Evolutionary conservation across 768 basidiomycete species (phyloP).

Genomic region (Amanita fuliginea): DNA sequence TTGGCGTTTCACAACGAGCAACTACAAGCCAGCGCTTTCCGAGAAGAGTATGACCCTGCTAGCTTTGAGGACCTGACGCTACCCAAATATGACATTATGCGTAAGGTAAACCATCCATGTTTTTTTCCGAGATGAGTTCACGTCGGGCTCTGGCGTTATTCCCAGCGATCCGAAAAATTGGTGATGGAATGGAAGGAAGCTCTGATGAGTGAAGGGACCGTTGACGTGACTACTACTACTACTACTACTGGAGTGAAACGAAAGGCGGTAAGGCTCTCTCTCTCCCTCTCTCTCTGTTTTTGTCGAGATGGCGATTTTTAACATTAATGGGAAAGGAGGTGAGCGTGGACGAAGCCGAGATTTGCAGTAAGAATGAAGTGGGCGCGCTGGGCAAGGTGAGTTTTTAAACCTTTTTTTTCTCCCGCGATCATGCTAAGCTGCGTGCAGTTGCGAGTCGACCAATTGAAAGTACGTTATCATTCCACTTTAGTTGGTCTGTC

Average conservation of each 20-base stretch:
- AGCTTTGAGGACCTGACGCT: slow-evolving; percentile 74
- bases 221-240: slow-evolving; percentile 39
- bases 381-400: slow-evolving; percentile 60
- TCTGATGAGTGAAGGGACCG: slow-evolving; percentile 53
- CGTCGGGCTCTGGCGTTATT: slow-evolving; percentile 24
- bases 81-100: slow-evolving; percentile 70
- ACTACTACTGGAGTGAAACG: slow-evolving; percentile 48
- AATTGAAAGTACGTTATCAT: slow-evolving; percentile 49
- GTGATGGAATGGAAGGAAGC: slow-evolving; percentile 64
- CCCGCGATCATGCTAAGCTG: neutral
- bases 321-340: slow-evolving; percentile 31
- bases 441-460: slow-evolving; percentile 60
- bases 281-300: too few species aligned
- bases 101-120: slow-evolving; percentile 39
- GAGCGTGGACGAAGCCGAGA: slow-evolving; percentile 59
- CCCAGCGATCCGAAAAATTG: slow-evolving; percentile 54
- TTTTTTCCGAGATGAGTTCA: neutral
- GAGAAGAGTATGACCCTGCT: slow-evolving; percentile 74
- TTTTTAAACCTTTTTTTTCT: neutral
- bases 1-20: slow-evolving; percentile 85
- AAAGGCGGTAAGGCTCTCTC: slow-evolving; percentile 45
- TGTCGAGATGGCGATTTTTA: neutral
- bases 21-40: slow-evolving; percentile 86
- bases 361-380: slow-evolving; percentile 52
- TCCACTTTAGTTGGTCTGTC: slow-evolving; percentile 4